phyloP scores from a whole-genome alignment of 73 alveolate species.

The Uronychia binucleata region DNA sequence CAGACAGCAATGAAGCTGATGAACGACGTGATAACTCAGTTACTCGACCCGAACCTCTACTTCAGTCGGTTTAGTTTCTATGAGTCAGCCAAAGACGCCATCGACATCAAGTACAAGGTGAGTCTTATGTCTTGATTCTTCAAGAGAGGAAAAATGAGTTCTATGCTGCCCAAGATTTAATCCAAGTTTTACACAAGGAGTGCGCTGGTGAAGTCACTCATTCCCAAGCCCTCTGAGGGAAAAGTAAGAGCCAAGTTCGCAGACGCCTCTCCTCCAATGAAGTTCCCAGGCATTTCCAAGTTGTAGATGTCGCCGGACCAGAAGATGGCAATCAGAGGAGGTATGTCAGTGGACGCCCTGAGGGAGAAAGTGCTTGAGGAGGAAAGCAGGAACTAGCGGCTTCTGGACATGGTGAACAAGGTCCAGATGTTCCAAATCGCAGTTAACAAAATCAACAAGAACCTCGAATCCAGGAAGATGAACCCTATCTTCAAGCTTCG shows the following conservation, averaged over 20 bases:
- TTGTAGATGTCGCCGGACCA: not conserved
- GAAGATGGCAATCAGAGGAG: not conserved
- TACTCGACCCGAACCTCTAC: constrained; percentile 65
- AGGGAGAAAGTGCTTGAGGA: not conserved
- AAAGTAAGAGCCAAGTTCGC: constrained; percentile 55
- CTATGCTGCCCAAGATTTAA: constrained; percentile 34
- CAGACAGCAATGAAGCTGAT: constrained; percentile 65
- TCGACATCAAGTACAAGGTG: constrained; percentile 51
- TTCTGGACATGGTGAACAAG: constrained; percentile 36
- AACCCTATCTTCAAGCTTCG: constrained; percentile 36
- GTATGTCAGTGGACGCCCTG: not conserved
- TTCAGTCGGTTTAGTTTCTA: constrained; percentile 71
- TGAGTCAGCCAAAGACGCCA: constrained; percentile 77
- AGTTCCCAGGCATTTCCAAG: not conserved
- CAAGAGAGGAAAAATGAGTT: constrained; percentile 30
- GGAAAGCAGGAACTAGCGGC: not conserved
- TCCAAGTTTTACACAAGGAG: constrained; percentile 54
- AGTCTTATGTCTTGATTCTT: not conserved
- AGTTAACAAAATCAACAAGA: constrained; percentile 35
- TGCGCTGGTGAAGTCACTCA: constrained; percentile 40
- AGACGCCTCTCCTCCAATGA: not conserved
- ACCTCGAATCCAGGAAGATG: constrained; percentile 28
- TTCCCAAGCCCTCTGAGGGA: constrained; percentile 71
- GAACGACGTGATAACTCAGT: constrained; percentile 54
- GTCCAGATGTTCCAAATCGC: constrained; percentile 59